Evolutionary conservation across 78 protist genomes (phyloP).

Genomic region (slime mould (Dictyostelium discoideum)): DNA sequence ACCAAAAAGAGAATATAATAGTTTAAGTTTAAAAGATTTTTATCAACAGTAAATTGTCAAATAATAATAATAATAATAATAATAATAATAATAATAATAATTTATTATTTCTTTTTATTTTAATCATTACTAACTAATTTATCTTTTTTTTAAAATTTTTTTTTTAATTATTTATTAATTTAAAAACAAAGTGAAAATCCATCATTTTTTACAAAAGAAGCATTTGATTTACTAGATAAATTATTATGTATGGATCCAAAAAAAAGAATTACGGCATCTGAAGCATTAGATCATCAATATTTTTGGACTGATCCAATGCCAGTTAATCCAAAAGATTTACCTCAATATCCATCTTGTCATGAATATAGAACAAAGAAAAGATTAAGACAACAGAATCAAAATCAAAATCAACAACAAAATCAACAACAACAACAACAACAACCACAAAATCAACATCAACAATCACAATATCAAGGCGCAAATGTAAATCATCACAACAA

Average conservation of each 20-base stretch:
- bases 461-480: not conserved
- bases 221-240: conserved; percentile 71
- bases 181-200: not conserved
- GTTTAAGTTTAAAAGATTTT: conserved; percentile 31
- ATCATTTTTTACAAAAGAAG: conserved; percentile 53
- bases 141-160: not conserved
- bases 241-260: conserved; percentile 72
- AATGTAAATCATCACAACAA: not conserved
- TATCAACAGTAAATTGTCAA: not conserved
- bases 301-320: conserved; percentile 79
- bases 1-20: conserved; percentile 18
- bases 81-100: not conserved
- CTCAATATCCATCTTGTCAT: conserved; percentile 67
- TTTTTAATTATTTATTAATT: not conserved
- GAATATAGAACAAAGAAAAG: conserved; percentile 74
- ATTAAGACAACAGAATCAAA: conserved; percentile 44
- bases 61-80: not conserved
- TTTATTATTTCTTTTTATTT: too few relatives aligned
- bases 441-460: not conserved
- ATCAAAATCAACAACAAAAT: not conserved
- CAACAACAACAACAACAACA: not conserved
- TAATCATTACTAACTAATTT: not conserved
- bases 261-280: conserved; percentile 77
- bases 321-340: conserved; percentile 53
- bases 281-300: conserved; percentile 74